Percentiles rank a stretch among this genome's conserved stretches.
These are phyloP conservation scores for Setaria viridis DNA, from an alignment of 202 grass and related monocot species.

Conservation along the genomic window DNA sequence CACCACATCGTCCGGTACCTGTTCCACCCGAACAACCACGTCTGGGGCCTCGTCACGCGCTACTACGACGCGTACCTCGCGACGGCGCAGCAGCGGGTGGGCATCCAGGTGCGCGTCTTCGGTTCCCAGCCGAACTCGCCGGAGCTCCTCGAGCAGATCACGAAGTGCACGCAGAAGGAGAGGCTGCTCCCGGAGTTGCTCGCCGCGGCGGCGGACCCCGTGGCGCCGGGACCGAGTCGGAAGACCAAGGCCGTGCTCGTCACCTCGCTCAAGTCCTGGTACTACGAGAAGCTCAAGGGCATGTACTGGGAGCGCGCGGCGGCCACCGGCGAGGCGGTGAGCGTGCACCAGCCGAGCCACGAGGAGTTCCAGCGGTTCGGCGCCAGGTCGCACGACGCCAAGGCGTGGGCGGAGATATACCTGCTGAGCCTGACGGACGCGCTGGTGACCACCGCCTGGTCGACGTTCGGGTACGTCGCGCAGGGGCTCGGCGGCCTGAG, in stretches of 20 bases:
- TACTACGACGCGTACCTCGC: constrained; percentile 52
- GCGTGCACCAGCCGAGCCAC: constrained; percentile 80
- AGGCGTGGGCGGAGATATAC: constrained; percentile 62
- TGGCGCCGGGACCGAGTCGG: background rate
- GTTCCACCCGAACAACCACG: constrained; percentile 50
- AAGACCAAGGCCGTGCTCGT: constrained; percentile 20
- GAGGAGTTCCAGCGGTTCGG: constrained; percentile 63
- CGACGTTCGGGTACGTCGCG: constrained; percentile 64
- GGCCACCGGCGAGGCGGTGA: constrained; percentile 60
- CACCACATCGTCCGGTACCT: constrained; percentile 45
- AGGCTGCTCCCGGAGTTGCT: constrained; percentile 51
- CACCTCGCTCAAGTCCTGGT: constrained; percentile 57
- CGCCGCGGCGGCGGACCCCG: background rate
- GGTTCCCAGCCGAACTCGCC: constrained; percentile 8
- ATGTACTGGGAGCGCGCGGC: constrained; percentile 68
- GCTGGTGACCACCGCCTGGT: constrained; percentile 57
- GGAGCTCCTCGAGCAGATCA: constrained; percentile 56
- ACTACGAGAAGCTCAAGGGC: constrained; percentile 59
- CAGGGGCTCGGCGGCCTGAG: constrained; percentile 52
- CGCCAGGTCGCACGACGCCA: constrained; percentile 63
- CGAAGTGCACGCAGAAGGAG: constrained; percentile 58
- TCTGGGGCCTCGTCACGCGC: constrained; percentile 53
- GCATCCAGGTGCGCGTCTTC: constrained; percentile 55
- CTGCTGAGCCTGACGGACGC: constrained; percentile 53
- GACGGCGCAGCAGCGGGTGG: constrained; percentile 18